Evolutionary conservation across 2,329 filamentous ascomycete genomes (phyloP).

Genomic region (Colletotrichum eleusines): DNA sequence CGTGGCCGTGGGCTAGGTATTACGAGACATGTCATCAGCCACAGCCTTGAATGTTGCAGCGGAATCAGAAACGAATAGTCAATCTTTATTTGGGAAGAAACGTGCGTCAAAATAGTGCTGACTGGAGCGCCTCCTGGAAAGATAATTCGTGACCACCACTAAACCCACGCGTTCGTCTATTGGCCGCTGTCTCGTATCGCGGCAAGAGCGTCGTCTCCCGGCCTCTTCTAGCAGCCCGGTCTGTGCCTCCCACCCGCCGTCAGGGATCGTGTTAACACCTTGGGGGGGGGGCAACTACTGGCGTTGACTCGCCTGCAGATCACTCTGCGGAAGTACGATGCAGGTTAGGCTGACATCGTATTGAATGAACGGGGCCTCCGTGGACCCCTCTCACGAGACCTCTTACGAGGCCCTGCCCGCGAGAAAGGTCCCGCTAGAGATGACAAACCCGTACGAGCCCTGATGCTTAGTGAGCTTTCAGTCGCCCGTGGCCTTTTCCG

Average conservation of each 20-base stretch:
- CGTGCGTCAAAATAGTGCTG: conserved; percentile 1
- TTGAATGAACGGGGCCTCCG: neutral
- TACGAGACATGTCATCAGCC: neutral
- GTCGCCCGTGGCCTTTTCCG: neutral
- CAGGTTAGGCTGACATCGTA: neutral
- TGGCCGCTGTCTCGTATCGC: conserved; percentile 18
- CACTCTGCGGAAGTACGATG: neutral
- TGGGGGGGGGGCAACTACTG: neutral
- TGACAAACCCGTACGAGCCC: conserved; percentile 38
- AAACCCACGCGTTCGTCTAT: conserved; percentile 7
- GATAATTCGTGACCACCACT: neutral
- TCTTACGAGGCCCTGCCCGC: conserved; percentile 26
- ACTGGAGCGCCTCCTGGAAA: neutral
- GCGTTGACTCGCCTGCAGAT: neutral
- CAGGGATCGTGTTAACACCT: no score
- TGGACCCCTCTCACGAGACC: neutral
- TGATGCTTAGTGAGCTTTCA: conserved; percentile 17
- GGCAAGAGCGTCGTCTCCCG: neutral
- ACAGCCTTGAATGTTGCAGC: neutral
- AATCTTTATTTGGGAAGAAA: neutral
- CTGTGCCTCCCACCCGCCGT: neutral
- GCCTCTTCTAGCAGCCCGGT: neutral
- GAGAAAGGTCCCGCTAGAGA: conserved; percentile 23
- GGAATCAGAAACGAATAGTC: neutral
- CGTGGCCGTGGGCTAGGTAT: neutral